Conservation (phyloP, 805 yeast genomes). For the Teunomyces aglyptinius region DNA sequence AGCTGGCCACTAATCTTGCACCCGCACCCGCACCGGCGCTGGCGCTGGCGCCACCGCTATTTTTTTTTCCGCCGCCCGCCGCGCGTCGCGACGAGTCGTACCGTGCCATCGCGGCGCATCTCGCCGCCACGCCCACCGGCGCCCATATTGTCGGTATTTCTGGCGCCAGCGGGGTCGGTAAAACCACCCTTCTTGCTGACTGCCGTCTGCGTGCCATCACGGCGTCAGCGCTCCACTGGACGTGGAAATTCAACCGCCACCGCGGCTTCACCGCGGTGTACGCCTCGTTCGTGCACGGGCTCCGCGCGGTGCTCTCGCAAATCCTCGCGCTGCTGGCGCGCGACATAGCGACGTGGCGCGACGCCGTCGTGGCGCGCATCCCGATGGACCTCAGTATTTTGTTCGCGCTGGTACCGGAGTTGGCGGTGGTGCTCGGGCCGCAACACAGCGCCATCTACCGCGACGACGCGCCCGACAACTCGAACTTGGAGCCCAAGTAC, state of each 20-base stretch:
- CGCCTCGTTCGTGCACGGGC: slow-evolving; percentile 34
- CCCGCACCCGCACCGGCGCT: too few relatives aligned
- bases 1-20: too few relatives aligned
- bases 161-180: slow-evolving; percentile 49
- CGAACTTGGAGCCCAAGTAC: slow-evolving; percentile 43
- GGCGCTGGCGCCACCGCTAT: too few relatives aligned
- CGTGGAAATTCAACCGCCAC: slow-evolving; percentile 30
- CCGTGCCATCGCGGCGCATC: not conserved
- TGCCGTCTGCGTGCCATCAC: slow-evolving; percentile 33
- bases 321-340: slow-evolving; percentile 37
- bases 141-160: slow-evolving; percentile 19
- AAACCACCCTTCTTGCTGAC: slow-evolving; percentile 40
- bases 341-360: slow-evolving; percentile 40
- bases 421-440: slow-evolving; percentile 42
- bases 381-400: slow-evolving; percentile 42
- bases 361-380: slow-evolving; percentile 33
- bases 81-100: too few relatives aligned
- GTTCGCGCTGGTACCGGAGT: slow-evolving; percentile 44
- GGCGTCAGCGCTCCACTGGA: slow-evolving; percentile 26
- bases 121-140: not conserved
- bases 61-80: too few relatives aligned
- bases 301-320: slow-evolving; percentile 39
- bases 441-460: slow-evolving; percentile 25
- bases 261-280: slow-evolving; percentile 33
- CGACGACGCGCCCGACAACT: slow-evolving; percentile 21